Base-by-base conservation (phyloP, 257 asterid species). In the Penstemon davidsonii region DNA sequence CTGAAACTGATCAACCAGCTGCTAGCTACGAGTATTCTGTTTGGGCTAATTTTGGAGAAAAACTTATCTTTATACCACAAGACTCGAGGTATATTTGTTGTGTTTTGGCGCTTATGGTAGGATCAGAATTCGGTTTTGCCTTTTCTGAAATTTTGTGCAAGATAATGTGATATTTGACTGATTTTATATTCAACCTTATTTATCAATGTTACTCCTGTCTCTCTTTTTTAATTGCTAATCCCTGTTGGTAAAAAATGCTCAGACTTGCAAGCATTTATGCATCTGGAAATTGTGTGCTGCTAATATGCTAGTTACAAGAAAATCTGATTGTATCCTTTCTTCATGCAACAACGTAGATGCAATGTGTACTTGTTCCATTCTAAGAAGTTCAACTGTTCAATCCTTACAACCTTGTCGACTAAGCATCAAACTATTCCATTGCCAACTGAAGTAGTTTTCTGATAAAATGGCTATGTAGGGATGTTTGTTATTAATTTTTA, bases 41-140 rank as follows among this genome's bases (percentile, higher is more conserved):
- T 64, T 93, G 98, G 98, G 94, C 96, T 41, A 84, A 69, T 73
- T 78, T 80, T 42, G 92, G 96, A 55, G 86, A 82, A 68, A 75
- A 77, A 62, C 87, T 88, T 62, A 77, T 73, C 70, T 81, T 90
- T 84, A 82, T 85, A 71, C 98, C 98, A 64, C 81, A 73, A 43
- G 98, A 93, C 74, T 76, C 84, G 3, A 70, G 95, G 98, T 92
- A 88, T 64, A 81, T 68, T 36, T 73, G 11, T 49, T 66, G 45
- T 19, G 6, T 19, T 41, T 68, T 70, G 56, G 69, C 52, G 59
- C 78, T 63, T 76, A 25, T 71, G 45, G 46, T 55, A 68, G 41
- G 62, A 71, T 72, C 9, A 62, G 54, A 54, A 18, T 73, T 76
- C 18, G 42, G 58, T 63, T 58, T 58, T 25, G 33, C 33, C 33